Evolutionary conservation across 768 basidiomycete species (phyloP), one percentile per base, ranked within the genome.

Genomic region (Auricularia sp.): DNA sequence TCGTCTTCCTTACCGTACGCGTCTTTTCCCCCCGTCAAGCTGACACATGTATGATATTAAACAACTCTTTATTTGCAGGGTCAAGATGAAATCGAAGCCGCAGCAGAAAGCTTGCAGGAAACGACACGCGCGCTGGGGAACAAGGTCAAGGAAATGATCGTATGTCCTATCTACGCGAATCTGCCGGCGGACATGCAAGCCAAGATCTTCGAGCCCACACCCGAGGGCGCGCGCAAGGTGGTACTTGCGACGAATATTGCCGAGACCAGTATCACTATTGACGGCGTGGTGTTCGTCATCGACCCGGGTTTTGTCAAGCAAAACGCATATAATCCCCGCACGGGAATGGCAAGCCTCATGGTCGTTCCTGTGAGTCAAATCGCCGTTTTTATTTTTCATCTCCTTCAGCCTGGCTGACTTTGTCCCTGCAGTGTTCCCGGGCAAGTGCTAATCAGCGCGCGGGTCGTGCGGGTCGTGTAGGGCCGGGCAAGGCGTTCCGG

Each of bases 301-400:
- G 97, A 99, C 73, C 97, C 97, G 2, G 97, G 97, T 12, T 98
- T 98, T 71, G 96, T 98, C 69, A 99, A 99, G 79, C 97, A 99
- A 73, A 98, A 99, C 74, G 90, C 93, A 47, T 99, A 97, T 73
- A 99, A 99, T 75, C 97, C 97, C 2, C 83, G 95, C 71, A 97
- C 97, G 54, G 96, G 97, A 14, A 99, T 99, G 97, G 94, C 93
- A 10, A 96, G 94, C 0, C 80, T 99, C 14, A 86, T 93, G 14
- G 93, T 99, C 39, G 95, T 98, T 62, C 97, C 97, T 0, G 92
- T 95, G 67, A 76, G 89, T 82, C 21, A 42, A 42, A 42, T 7
- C 39, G 8, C 39, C 39, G 3, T 14, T 3, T 47, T 60, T 53
- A 56, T 39, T 53, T 29, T 61, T 18, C 29, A 23, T 18, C 54